These are phyloP conservation scores for Linnemannia elongata DNA, from an alignment of 192 early-diverging fungal species.

Conservation along the genomic window DNA sequence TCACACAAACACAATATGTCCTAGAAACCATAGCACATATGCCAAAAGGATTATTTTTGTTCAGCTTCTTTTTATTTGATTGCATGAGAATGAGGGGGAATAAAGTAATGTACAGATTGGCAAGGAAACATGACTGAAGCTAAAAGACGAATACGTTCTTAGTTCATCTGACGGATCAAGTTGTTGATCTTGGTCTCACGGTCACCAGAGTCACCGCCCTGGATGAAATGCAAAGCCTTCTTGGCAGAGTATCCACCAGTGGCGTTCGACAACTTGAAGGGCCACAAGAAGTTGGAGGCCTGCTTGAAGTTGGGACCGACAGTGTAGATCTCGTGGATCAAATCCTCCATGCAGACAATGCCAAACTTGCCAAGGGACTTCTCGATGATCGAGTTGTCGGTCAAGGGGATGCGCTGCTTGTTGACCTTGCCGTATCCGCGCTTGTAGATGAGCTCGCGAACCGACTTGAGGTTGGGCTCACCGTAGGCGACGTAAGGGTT, in stretches of 20 bases:
- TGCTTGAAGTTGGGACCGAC: conserved; percentile 98
- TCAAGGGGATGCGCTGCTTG: conserved; percentile 96
- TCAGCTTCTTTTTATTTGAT: neutral
- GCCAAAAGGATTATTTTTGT: neutral
- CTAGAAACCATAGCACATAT: neutral
- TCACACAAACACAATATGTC: neutral
- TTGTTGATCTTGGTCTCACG: conserved; percentile 98
- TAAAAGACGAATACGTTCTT: conserved; percentile 46
- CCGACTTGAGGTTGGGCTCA: conserved; percentile 98
- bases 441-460: conserved; percentile 99
- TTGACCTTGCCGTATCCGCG: conserved; percentile 99
- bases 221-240: conserved; percentile 96
- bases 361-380: conserved; percentile 91
- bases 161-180: conserved; percentile 97
- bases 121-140: neutral
- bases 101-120: neutral
- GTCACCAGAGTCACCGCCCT: conserved; percentile 98
- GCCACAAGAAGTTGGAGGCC: conserved; percentile 99
- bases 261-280: conserved; percentile 99
- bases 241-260: conserved; percentile 94
- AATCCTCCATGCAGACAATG: conserved; percentile 98
- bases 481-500: conserved; percentile 95
- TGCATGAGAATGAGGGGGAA: neutral
- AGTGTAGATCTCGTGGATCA: conserved; percentile 99
- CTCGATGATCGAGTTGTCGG: conserved; percentile 97